Percentiles rank a stretch among this genome's conserved stretches.
Evolutionary conservation across 2,329 filamentous ascomycete genomes (phyloP).

Genomic region (Aureobasidium lini): DNA sequence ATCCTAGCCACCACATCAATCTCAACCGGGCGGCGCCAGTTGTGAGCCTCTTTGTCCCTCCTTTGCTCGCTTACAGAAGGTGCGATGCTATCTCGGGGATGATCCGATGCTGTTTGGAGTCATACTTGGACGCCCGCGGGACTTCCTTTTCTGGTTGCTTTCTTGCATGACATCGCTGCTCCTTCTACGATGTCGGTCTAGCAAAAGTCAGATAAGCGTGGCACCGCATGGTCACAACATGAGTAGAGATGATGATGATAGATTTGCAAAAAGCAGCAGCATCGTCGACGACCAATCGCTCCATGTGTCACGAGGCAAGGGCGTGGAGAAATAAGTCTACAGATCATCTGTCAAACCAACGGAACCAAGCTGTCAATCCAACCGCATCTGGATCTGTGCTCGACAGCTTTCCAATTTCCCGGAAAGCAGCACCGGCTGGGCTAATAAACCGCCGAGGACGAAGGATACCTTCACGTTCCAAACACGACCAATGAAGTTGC

Average conservation of each 20-base stretch:
- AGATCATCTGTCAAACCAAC: constrained; percentile 8
- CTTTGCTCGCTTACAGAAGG: not conserved
- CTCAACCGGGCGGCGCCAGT: not conserved
- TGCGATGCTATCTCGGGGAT: not conserved
- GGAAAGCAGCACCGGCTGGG: not conserved
- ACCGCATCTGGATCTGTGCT: constrained; percentile 7
- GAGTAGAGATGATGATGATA: not conserved
- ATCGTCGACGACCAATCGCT: not conserved
- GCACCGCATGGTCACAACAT: constrained; percentile 27
- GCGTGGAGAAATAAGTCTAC: constrained; percentile 8
- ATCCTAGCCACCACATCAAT: not conserved
- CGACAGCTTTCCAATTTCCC: not conserved
- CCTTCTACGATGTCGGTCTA: constrained; percentile 41
- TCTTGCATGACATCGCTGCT: constrained; percentile 52
- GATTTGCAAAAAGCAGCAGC: not conserved
- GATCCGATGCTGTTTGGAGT: not conserved
- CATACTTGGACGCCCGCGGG: not conserved
- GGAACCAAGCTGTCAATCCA: constrained; percentile 7
- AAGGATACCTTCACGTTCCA: not conserved
- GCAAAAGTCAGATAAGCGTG: constrained; percentile 48
- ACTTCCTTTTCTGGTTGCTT: constrained; percentile 37
- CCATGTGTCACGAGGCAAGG: constrained; percentile 1
- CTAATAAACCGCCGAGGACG: not conserved
- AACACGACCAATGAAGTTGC: constrained; percentile 6
- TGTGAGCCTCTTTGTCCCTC: not conserved